A percentile compares a stretch with the other conserved stretches of the same genome.
Evolutionary conservation across 2,329 filamentous ascomycete species (phyloP).

Genomic region (Aspergillus pseudonomiae): DNA sequence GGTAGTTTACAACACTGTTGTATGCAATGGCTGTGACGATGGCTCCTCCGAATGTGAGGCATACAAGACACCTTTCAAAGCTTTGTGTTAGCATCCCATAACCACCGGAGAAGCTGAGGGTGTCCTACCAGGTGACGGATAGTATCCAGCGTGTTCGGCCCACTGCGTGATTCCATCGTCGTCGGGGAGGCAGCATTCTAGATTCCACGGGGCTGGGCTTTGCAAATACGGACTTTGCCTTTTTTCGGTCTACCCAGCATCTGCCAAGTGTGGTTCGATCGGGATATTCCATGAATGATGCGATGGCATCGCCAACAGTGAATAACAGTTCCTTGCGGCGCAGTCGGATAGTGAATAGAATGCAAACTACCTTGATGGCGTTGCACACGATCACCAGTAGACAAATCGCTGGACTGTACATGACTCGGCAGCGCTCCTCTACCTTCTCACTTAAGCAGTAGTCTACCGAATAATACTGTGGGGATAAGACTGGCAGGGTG

Average conservation of each 20-base stretch:
- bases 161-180: conserved; percentile 12
- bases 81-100: background rate
- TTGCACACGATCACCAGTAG: conserved; percentile 30
- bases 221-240: background rate
- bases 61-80: background rate
- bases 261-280: conserved; percentile 26
- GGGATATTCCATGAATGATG: conserved; percentile 33
- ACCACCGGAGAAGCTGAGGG: background rate
- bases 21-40: background rate
- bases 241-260: background rate
- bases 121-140: conserved; percentile 10
- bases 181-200: background rate
- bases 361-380: conserved; percentile 27
- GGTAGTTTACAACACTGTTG: background rate
- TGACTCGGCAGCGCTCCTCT: conserved; percentile 25
- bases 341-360: conserved; percentile 15
- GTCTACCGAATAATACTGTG: conserved; percentile 5
- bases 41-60: background rate
- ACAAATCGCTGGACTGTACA: conserved; percentile 22
- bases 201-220: conserved; percentile 1
- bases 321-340: conserved; percentile 20
- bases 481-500: background rate
- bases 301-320: conserved; percentile 38
- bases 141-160: conserved; percentile 6
- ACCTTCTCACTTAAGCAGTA: conserved; percentile 28